A percentile compares a stretch with the other conserved stretches of the same genome.
phyloP scores from a whole-genome alignment of 257 asterid species.

The Solanum raphanifolium region DNA sequence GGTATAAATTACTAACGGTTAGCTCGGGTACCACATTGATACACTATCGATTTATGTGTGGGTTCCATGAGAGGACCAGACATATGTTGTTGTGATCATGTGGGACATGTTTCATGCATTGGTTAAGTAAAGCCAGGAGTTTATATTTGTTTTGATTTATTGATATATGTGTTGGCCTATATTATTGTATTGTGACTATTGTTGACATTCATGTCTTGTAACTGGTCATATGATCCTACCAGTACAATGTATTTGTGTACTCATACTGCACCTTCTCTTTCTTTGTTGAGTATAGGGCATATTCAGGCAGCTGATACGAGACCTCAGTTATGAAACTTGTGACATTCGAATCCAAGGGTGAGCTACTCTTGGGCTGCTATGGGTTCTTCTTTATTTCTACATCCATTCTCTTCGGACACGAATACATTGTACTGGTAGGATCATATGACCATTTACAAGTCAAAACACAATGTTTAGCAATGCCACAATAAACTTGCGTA shows the following conservation, averaged over 20 bases:
- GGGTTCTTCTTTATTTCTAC: not conserved
- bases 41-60: not conserved
- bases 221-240: not conserved
- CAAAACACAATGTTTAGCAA: not conserved
- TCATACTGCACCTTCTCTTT: not conserved
- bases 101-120: not conserved
- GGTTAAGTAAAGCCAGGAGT: not conserved
- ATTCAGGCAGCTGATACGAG: not conserved
- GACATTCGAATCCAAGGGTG: not conserved
- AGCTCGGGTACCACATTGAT: not conserved
- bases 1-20: not conserved
- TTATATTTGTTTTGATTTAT: too few relatives aligned
- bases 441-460: too few relatives aligned
- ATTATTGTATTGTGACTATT: not conserved
- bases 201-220: too few relatives aligned
- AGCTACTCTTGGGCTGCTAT: not conserved
- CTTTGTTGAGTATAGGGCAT: not conserved
- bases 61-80: not conserved
- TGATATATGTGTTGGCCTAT: not conserved
- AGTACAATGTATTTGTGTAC: not conserved
- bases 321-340: not conserved
- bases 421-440: too few relatives aligned
- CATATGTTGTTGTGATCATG: not conserved
- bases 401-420: not conserved
- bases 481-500: not conserved